Conservation (phyloP, 2,329 filamentous ascomycete genomes). For the Verticillium alfalfae region DNA sequence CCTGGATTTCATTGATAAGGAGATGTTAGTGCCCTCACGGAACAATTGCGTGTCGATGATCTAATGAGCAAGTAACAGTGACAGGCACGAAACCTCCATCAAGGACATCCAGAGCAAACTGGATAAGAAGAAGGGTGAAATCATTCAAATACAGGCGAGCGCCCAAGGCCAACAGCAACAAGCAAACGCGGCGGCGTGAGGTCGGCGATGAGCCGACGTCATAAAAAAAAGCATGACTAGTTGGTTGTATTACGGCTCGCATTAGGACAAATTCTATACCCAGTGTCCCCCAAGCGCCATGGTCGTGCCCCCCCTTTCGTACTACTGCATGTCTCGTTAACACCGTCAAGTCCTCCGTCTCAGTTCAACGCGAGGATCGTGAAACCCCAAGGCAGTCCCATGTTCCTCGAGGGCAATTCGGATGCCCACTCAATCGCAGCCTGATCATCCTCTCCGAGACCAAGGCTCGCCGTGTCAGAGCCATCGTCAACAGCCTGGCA, state of each 20-base stretch:
- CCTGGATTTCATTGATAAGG: constrained; percentile 86
- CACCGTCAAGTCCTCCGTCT: not conserved
- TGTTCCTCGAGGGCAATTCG: constrained; percentile 24
- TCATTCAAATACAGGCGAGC: constrained; percentile 49
- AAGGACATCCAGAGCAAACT: constrained; percentile 50
- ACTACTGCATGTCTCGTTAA: constrained; percentile 2
- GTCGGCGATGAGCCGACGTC: not conserved
- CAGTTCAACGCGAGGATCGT: constrained; percentile 30
- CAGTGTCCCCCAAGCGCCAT: not conserved
- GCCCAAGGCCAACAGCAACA: constrained; percentile 21
- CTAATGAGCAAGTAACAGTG: constrained; percentile 13
- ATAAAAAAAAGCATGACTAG: not conserved
- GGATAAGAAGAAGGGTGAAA: constrained; percentile 54
- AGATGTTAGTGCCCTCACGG: constrained; percentile 60
- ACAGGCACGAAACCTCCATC: constrained; percentile 44
- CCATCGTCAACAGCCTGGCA: constrained; percentile 18
- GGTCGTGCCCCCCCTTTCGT: not conserved
- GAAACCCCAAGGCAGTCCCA: constrained; percentile 30
- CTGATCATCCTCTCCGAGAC: constrained; percentile 9
- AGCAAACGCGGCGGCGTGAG: constrained; percentile 16
- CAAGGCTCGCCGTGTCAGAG: constrained; percentile 1
- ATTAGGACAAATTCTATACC: not conserved
- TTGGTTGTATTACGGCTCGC: not conserved
- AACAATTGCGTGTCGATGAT: not conserved
- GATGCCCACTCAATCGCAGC: constrained; percentile 19